Percentiles rank a stretch among this genome's conserved stretches.
Conservation (phyloP, 2,329 filamentous ascomycete genomes). For the Exophiala sp. region DNA sequence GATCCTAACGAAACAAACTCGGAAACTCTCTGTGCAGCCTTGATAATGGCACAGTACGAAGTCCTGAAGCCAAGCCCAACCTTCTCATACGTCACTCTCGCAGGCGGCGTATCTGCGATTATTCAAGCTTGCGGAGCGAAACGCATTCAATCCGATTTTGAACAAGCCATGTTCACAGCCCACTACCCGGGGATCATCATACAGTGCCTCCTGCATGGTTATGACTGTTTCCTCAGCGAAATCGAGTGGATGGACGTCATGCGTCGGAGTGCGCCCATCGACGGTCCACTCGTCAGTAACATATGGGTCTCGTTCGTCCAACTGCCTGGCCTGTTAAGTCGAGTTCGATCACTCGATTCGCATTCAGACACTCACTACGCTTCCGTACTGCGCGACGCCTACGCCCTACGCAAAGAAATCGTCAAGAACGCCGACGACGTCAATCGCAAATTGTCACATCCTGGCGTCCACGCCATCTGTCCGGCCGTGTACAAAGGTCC, state of each 20-base stretch:
- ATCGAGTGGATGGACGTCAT: background rate
- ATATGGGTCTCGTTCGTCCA: background rate
- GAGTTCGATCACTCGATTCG: background rate
- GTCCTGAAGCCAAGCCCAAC: background rate
- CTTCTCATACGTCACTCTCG: constrained; percentile 1
- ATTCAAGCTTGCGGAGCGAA: background rate
- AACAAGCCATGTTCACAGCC: constrained; percentile 1
- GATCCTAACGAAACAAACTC: constrained; percentile 1
- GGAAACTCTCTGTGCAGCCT: constrained; percentile 6
- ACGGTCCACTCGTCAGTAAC: background rate
- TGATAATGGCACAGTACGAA: constrained; percentile 8
- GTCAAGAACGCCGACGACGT: background rate
- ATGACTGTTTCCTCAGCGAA: constrained; percentile 5
- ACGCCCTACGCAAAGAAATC: background rate
- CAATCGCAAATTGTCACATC: constrained; percentile 1
- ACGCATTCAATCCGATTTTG: constrained; percentile 4
- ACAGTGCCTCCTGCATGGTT: constrained; percentile 1
- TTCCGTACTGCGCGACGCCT: background rate
- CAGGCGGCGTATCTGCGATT: constrained; percentile 7
- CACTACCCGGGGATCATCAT: constrained; percentile 7
- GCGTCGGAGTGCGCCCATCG: background rate
- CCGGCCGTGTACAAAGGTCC: constrained; percentile 1
- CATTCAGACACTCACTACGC: background rate
- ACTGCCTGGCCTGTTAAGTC: background rate
- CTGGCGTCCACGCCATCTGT: constrained; percentile 3